Base-by-base conservation (phyloP, 805 yeast species). In the Barnettozyma pratensis region DNA sequence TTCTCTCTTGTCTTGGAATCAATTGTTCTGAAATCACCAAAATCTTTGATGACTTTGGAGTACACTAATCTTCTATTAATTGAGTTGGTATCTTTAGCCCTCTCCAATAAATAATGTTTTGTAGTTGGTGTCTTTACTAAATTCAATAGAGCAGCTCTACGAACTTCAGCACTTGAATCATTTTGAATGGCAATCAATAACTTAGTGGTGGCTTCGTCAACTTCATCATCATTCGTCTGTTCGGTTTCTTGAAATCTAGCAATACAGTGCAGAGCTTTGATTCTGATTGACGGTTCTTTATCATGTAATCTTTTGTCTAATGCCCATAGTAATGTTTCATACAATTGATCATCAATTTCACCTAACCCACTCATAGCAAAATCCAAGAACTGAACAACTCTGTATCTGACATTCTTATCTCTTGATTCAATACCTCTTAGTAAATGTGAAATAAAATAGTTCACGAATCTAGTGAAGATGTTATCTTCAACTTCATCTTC, bases 151-250 rank as follows among this genome's bases (percentile, higher is more conserved):
- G 92, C 92, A 0, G 95, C 90, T 51, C 96, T 74, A 55, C 98
- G 75, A 1, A 91, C 96, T 53, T 94, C 98, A 0, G 96, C 82
- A 57, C 85, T 84, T 3, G 87, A 77, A 66, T 92, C 99, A 59
- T 84, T 79, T 58, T 81, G 84, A 56, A 88, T 71, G 0, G 83
- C 74, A n/a, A 64, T 63, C 45, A 77, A 57, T 35, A 81, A 66
- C 38, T 69, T 70, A 40, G 72, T 69, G 3, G 78, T 72, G 6
- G 81, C 80, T 50, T 72, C 72, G 49, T 74, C 73, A 31, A 69
- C 66, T 40, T 63, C 69, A 28, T 50, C 54, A 7, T 44, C 44
- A 9, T 60, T 69, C 5, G 38, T 46, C 7, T 62, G 70, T 1
- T 60, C 68, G 3, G 63, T 58, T n/a, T 70, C 75, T 64, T 91